Evolutionary conservation across 345 rosid species (phyloP), one percentile per base, ranked within the genome.

Genomic region (Nephelium lappaceum): DNA sequence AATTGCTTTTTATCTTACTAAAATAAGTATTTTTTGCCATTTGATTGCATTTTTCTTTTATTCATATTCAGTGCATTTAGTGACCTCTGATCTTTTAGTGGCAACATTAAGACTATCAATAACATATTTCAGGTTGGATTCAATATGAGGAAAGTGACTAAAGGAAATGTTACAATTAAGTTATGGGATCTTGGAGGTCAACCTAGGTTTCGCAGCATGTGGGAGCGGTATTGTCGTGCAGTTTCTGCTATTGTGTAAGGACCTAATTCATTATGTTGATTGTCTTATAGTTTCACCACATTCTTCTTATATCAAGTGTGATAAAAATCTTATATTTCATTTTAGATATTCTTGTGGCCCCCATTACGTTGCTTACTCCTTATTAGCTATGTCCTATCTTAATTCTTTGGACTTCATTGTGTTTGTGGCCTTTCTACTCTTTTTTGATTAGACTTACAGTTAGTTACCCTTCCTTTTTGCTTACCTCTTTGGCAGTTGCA

Each of bases 121-220:
- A n/a, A 63, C 49, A 63, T 70, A 39, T 80, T 74, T 74, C 85
- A 94, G 97, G 98, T 93, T 31, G 98, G 98, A 23, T 95, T 95
- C 81, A 95, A 93, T 86, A 91, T 93, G 98, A 95, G 90, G 88
- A 95, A 95, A 85, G 98, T 95, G 78, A 93, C 97, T 63, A 95
- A 95, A 86, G 98, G 97, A 81, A 95, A 90, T 73, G 98, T 95
- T 69, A 93, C 97, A 10, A 95, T 95, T 74, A 95, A 93, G 84
- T 83, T 95, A 81, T 95, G 98, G 97, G 98, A 94, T 87, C 97
- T 91, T 41, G 98, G 98, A 77, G 98, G 98, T 86, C 92, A 93
- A 78, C 98, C 98, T 67, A 89, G 98, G 84, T 92, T 94, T 81
- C 97, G 98, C 83, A 92, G 98, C 72, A 94, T 94, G 98, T 94